These are phyloP conservation scores for Pholiota adiposa DNA, from an alignment of 1,284 basidiomycete genomes.

Conservation along the genomic window DNA sequence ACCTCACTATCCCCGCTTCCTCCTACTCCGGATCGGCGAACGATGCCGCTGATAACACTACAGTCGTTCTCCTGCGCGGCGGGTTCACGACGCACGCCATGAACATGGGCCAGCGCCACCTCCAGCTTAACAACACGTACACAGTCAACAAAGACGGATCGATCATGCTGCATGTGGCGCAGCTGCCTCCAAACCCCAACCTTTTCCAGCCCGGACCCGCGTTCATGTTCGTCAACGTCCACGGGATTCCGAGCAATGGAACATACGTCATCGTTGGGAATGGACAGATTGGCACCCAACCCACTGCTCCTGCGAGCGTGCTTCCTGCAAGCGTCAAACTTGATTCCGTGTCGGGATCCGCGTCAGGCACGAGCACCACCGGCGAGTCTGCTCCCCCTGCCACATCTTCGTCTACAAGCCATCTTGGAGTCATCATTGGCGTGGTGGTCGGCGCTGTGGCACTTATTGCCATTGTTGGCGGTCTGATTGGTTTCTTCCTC, in stretches of 20 bases:
- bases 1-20: constrained; percentile 57
- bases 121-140: constrained; percentile 81
- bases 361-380: constrained; percentile 11
- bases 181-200: constrained; percentile 81
- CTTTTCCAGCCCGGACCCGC: constrained; percentile 87
- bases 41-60: constrained; percentile 57
- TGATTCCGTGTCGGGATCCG: constrained; percentile 38
- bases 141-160: constrained; percentile 79
- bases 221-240: constrained; percentile 78
- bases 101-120: constrained; percentile 86
- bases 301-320: constrained; percentile 42
- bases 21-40: constrained; percentile 65
- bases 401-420: constrained; percentile 4
- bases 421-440: constrained; percentile 46
- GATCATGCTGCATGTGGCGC: constrained; percentile 75
- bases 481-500: constrained; percentile 41
- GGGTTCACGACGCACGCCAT: constrained; percentile 96
- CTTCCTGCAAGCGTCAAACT: constrained; percentile 60
- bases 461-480: constrained; percentile 28
- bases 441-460: constrained; percentile 52
- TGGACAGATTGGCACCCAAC: constrained; percentile 74
- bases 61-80: constrained; percentile 80
- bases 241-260: constrained; percentile 85
- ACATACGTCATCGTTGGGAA: constrained; percentile 76
- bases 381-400: neutral